These are phyloP conservation scores for Talinum fruticosum DNA, from an alignment of 148 eudicot genomes.

Conservation along the genomic window DNA sequence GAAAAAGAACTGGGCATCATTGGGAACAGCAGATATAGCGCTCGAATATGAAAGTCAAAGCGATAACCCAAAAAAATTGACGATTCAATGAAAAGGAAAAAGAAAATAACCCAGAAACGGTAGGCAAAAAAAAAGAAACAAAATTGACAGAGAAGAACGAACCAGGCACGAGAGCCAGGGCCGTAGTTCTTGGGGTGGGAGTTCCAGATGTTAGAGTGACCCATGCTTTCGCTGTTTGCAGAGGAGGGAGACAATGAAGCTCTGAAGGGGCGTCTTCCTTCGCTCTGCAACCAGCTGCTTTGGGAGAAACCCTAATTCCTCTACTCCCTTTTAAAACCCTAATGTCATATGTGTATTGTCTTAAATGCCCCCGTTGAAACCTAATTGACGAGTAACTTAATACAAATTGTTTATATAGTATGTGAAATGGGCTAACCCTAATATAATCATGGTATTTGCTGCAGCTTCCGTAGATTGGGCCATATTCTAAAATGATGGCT, in stretches of 20 bases:
- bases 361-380: neutral
- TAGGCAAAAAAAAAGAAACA: no score
- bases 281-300: neutral
- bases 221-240: conserved; percentile 11
- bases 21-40: no score
- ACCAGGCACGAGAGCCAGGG: conserved; percentile 27
- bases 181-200: conserved; percentile 26
- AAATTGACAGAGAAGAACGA: neutral
- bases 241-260: neutral
- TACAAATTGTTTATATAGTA: no score
- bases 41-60: neutral
- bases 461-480: no score
- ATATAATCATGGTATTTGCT: no score
- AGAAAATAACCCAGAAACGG: neutral
- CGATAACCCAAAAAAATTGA: neutral
- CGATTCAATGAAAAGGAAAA: neutral
- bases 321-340: neutral
- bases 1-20: neutral
- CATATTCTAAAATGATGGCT: no score
- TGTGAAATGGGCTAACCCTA: neutral
- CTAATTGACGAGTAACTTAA: neutral
- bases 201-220: conserved; percentile 28
- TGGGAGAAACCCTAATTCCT: neutral
- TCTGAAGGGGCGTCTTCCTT: neutral
- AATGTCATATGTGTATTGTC: neutral